phyloP scores from a whole-genome alignment of 495 filamentous ascomycete genomes.

The Penicillium dipodomyicola region DNA sequence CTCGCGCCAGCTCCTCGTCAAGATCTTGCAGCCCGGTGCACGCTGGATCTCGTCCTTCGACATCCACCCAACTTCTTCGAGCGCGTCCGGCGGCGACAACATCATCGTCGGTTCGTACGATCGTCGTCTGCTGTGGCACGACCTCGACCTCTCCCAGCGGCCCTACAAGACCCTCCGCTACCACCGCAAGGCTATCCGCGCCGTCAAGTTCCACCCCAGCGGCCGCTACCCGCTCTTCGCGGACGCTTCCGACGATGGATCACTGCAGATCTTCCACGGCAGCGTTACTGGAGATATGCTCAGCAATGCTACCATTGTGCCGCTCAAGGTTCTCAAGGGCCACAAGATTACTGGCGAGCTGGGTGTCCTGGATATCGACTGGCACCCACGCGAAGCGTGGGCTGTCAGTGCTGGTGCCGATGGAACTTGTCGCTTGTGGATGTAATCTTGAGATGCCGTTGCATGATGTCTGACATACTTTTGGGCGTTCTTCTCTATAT shows the following conservation, averaged over 20 bases:
- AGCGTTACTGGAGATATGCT: constrained; percentile 90
- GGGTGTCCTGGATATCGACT: constrained; percentile 90
- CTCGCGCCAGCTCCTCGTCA: constrained; percentile 80
- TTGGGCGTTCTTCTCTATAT: constrained; percentile 23
- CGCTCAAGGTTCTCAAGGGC: constrained; percentile 88
- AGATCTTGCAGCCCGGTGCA: constrained; percentile 87
- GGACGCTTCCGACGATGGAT: constrained; percentile 90
- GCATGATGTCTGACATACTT: constrained; percentile 26
- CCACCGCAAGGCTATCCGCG: constrained; percentile 84
- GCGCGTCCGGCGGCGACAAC: constrained; percentile 73
- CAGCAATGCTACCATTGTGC: constrained; percentile 94
- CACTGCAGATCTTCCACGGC: constrained; percentile 92
- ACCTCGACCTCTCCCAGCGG: constrained; percentile 82
- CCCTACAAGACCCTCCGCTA: constrained; percentile 97
- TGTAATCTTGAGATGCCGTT: constrained; percentile 38
- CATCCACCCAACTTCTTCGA: constrained; percentile 69
- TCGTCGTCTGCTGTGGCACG: constrained; percentile 91
- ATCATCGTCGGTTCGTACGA: constrained; percentile 93
- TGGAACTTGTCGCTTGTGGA: constrained; percentile 82
- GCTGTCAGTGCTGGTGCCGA: constrained; percentile 91
- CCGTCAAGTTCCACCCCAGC: constrained; percentile 80
- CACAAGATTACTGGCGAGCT: constrained; percentile 75
- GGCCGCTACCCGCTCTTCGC: constrained; percentile 81
- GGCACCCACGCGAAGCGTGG: constrained; percentile 93
- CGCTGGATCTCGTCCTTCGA: constrained; percentile 94